These are phyloP conservation scores for Neoarthrinium moseri DNA, from an alignment of 2,329 filamentous ascomycete species.

Conservation along the genomic window DNA sequence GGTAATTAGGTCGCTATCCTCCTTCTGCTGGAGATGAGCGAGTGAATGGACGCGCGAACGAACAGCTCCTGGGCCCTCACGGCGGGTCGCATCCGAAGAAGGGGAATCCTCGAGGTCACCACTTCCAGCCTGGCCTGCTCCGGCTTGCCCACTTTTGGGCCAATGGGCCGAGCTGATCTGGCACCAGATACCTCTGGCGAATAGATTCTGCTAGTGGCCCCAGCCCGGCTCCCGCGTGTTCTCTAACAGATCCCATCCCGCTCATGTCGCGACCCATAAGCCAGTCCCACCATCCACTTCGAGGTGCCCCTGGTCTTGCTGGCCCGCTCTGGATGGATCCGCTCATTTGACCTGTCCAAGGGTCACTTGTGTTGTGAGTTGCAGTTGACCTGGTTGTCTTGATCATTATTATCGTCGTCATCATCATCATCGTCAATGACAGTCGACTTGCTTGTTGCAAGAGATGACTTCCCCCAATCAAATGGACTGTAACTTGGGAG, in stretches of 20 bases:
- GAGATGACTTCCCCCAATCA: too few species aligned
- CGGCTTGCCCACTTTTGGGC: slow-evolving; percentile 5
- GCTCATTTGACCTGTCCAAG: neutral
- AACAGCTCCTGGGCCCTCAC: neutral
- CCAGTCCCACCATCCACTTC: slow-evolving; percentile 5
- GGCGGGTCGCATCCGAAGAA: slow-evolving; percentile 4
- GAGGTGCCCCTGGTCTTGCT: slow-evolving; percentile 5
- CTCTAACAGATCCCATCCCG: neutral
- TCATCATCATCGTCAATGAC: too few species aligned
- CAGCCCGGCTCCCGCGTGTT: neutral
- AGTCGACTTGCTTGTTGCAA: too few species aligned
- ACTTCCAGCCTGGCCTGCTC: too few species aligned
- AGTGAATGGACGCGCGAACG: neutral
- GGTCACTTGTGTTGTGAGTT: too few species aligned
- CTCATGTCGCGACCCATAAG: neutral
- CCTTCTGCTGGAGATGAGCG: neutral
- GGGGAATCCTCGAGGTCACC: too few species aligned
- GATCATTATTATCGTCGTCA: too few species aligned
- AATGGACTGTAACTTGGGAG: too few species aligned
- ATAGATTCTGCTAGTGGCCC: neutral
- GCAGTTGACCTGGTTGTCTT: neutral
- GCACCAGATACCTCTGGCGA: neutral
- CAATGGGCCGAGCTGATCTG: slow-evolving; percentile 1
- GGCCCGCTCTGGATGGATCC: neutral
- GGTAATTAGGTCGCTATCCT: too few species aligned